Evolutionary conservation across 1,284 basidiomycete species (phyloP).

Genomic region (Xanthoconium separans): DNA sequence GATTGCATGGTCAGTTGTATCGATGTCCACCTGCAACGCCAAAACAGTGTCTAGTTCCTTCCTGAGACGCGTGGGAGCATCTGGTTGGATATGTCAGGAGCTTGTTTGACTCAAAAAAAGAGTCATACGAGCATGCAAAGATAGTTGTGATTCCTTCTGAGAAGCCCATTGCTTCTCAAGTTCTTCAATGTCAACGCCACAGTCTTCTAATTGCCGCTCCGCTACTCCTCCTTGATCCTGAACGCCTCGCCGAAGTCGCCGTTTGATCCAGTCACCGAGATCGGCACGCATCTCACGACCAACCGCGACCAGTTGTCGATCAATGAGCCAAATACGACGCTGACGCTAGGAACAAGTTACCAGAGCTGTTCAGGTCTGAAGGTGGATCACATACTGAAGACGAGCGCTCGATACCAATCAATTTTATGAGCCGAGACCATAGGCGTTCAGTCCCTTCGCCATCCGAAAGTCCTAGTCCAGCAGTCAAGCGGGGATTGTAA

Average conservation of each 20-base stretch:
- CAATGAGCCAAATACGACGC: not conserved
- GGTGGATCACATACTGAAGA: not conserved
- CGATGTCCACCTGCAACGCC: conserved; percentile 34
- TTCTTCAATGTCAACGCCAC: not conserved
- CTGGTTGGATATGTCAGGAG: conserved; percentile 14
- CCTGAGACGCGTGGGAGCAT: conserved; percentile 34
- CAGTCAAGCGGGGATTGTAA: not conserved
- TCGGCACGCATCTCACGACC: not conserved
- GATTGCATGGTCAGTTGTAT: conserved; percentile 27
- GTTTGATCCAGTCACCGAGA: not conserved
- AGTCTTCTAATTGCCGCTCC: not conserved
- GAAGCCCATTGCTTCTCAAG: conserved; percentile 28
- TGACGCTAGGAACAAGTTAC: not conserved
- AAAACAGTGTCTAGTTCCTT: conserved; percentile 38
- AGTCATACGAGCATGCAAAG: not conserved
- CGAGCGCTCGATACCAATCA: conserved; percentile 4
- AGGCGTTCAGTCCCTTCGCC: not conserved
- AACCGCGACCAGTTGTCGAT: not conserved
- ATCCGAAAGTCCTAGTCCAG: not conserved
- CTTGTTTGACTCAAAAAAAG: too few species aligned
- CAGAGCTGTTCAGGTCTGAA: conserved; percentile 11
- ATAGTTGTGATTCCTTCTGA: conserved; percentile 2
- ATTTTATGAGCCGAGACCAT: conserved; percentile 3
- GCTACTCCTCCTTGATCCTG: not conserved
- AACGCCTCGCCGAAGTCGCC: not conserved